Evolutionary conservation across 805 yeast species (phyloP).

Genomic region (Metschnikowia santaceciliae): DNA sequence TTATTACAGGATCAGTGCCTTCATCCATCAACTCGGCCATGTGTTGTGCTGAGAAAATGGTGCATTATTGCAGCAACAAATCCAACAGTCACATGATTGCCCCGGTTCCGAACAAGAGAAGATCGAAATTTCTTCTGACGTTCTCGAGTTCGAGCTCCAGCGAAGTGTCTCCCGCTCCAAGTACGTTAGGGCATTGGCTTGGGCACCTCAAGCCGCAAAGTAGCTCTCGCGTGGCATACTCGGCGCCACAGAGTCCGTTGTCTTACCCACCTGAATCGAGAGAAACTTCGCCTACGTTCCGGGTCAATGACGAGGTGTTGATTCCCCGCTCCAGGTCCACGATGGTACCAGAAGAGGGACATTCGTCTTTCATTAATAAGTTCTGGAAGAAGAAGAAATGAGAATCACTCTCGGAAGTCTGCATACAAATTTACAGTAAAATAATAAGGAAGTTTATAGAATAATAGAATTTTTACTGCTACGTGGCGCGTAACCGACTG

Average conservation of each 20-base stretch:
- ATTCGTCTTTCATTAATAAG: slow-evolving; percentile 15
- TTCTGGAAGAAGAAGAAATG: slow-evolving; percentile 21
- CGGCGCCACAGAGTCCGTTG: slow-evolving; percentile 15
- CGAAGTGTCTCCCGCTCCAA: slow-evolving; percentile 10
- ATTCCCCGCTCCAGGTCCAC: slow-evolving; percentile 10
- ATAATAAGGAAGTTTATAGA: slow-evolving; percentile 2
- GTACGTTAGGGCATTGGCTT: slow-evolving; percentile 6
- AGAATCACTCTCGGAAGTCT: not conserved
- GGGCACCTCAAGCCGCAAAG: slow-evolving; percentile 9
- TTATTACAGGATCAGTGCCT: not conserved
- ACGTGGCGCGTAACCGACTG: not conserved
- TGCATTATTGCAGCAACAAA: not conserved
- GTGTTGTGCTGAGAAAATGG: not conserved
- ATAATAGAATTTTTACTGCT: slow-evolving; percentile 2
- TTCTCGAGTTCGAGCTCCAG: slow-evolving; percentile 9
- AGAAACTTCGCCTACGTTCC: slow-evolving; percentile 6
- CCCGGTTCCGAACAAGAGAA: slow-evolving; percentile 13
- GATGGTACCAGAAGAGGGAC: slow-evolving; percentile 7
- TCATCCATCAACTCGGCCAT: not conserved
- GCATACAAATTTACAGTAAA: not conserved
- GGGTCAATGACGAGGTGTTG: slow-evolving; percentile 1
- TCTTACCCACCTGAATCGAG: slow-evolving; percentile 7
- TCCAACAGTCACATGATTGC: slow-evolving; percentile 3
- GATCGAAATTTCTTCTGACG: slow-evolving; percentile 9
- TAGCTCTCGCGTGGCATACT: slow-evolving; percentile 12